Evolutionary conservation across 352 stramenopile species (phyloP), one percentile per base, ranked within the genome.

Genomic region (Globisporangium echinulatum): DNA sequence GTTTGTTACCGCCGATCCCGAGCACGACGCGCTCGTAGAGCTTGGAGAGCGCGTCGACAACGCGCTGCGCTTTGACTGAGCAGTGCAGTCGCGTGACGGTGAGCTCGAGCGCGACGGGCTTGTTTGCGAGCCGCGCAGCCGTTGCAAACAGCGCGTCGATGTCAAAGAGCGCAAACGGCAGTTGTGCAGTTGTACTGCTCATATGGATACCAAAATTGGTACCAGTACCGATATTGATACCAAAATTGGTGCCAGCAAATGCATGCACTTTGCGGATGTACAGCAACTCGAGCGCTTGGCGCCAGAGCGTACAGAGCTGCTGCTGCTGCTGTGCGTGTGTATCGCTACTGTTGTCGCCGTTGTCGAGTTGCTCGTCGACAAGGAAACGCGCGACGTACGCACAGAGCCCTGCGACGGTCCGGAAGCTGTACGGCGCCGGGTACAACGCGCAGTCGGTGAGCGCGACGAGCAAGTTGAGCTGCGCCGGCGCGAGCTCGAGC

Each of bases 391-490:
- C 74, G 61, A 77, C 87, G 66, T 88, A 87, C 38, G 77, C 68
- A 54, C 79, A 85, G n/a, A 91, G 76, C 4, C 70, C 66, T 5
- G 75, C 63, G 19, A 91, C 54, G 0, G 66, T 77, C 36, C 64
- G 58, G 52, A 91, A 87, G 36, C 55, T 78, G 62, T 83, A 75
- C 5, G 68, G 58, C 0, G 70, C 53, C 4, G 81, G 77, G 15
- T 79, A 87, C 10, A 83, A 15, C 2, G 61, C 66, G 49, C 64
- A 79, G 38, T 72, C 63, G 15, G 82, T 84, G 5, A 91, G 50
- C 7, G 72, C 77, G 4, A 91, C 61, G 3, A 92, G 52, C 39
- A 92, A 38, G 39, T 92, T 92, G 19, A 92, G 71, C 52, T 92
- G 80, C 4, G 72, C 61, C 1, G 68, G 70, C 0, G 74, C 74